Base-by-base conservation (phyloP, 2,329 filamentous ascomycete genomes). In the Talaromyces sp. region DNA sequence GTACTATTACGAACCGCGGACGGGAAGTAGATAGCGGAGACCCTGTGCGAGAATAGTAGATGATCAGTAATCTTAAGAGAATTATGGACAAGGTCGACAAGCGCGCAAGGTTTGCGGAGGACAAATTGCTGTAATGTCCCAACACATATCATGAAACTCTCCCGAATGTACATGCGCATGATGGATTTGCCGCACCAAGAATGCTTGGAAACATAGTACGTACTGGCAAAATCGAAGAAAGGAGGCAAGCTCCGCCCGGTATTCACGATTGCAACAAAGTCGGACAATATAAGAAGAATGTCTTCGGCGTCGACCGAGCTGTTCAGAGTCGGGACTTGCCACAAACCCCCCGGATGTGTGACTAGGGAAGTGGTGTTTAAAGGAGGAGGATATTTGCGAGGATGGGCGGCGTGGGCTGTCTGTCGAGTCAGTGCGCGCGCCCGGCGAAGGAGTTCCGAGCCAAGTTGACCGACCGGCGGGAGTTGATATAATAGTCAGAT, bases 341-440 rank as follows among this genome's bases (percentile, higher is more conserved):
- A 54, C 31, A 18, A 23, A 54, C 14, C n/a, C 50, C 50, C 50
- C n/a, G n/a, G 35, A n/a, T 5, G 31, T 54, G 48, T n/a, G 33
- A 23, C 28, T 52, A 28, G 48, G 25, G 25, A 50, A 35, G 28
- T 52, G 9, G 21, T 52, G 21, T 35, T n/a, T 54, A 14, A 54
- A 54, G 50, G 50, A 54, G n/a, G n/a, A 31, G n/a, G n/a, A n/a
- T n/a, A 35, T 54, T 37, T 37, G 5, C 31, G 14, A 54, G 50
- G 50, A 54, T 35, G 50, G 18, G 50, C 50, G 31, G 50, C 50
- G 50, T 35, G 50, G 50, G 31, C 50, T 54, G 50, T 35, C 14
- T 31, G 31, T 54, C 50, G 50, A 54, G 31, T 54, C 50, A 54
- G 50, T 54, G 48, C 50, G 50, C 50, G 50, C 50, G 28, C 28